Percentiles rank a stretch among this genome's conserved stretches.
phyloP scores from a whole-genome alignment of 1,139 yeast species.

The Debaryomyces udenii region DNA sequence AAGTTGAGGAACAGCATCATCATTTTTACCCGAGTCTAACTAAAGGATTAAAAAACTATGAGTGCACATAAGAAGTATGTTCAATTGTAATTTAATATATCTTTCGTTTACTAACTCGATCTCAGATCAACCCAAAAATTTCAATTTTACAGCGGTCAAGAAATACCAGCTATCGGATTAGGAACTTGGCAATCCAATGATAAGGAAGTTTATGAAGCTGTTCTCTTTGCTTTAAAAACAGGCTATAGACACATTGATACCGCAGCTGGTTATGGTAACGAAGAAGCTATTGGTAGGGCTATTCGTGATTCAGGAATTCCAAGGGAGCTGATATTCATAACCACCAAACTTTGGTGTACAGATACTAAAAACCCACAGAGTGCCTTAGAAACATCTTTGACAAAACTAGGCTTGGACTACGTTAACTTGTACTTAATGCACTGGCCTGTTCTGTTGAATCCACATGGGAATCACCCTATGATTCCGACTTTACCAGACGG shows the following conservation, averaged over 20 bases:
- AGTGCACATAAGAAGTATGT: too few species aligned
- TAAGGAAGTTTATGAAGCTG: constrained; percentile 26
- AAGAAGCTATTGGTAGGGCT: constrained; percentile 20
- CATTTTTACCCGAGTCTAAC: too few species aligned
- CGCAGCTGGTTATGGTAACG: constrained; percentile 21
- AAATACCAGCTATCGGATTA: constrained; percentile 70
- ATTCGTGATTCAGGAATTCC: constrained; percentile 40
- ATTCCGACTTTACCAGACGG: background rate
- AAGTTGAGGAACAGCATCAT: too few species aligned
- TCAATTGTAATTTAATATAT: too few species aligned
- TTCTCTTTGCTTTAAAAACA: constrained; percentile 18
- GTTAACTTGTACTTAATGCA: constrained; percentile 23
- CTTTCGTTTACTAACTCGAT: too few species aligned
- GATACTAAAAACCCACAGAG: constrained; percentile 11
- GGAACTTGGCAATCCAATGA: constrained; percentile 79
- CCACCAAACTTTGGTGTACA: constrained; percentile 39
- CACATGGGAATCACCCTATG: constrained; percentile 15
- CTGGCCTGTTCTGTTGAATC: constrained; percentile 19
- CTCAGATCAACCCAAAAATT: too few species aligned
- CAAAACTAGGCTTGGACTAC: constrained; percentile 19
- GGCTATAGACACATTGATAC: constrained; percentile 25
- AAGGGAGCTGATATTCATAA: constrained; percentile 49
- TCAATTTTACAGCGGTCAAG: constrained; percentile 63
- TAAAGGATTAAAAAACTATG: too few species aligned
- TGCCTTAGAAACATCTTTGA: constrained; percentile 19